A percentile compares a stretch with the other conserved stretches of the same genome.
Evolutionary conservation across 2,329 filamentous ascomycete species (phyloP).

Genomic region (Colletotrichum simmondsii): DNA sequence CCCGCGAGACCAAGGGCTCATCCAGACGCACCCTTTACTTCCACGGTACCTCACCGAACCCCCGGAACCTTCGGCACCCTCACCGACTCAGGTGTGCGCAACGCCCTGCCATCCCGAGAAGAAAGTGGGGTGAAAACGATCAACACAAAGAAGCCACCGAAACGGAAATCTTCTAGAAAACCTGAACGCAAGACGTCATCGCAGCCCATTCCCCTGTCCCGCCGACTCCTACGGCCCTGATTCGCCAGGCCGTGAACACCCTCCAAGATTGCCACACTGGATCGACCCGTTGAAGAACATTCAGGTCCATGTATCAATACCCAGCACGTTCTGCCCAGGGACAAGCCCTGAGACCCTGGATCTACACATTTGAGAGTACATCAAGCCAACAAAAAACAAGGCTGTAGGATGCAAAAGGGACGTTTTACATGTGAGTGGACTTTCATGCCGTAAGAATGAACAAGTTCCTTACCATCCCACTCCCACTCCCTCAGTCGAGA

Average conservation of each 20-base stretch:
- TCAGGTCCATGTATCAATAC: neutral
- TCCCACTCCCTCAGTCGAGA: neutral
- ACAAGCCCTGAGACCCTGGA: neutral
- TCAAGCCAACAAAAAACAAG: neutral
- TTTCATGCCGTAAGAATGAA: neutral
- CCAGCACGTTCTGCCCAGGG: neutral
- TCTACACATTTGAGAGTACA: neutral
- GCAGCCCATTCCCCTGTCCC: too few species aligned
- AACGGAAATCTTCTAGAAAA: slow-evolving; percentile 11
- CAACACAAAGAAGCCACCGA: neutral
- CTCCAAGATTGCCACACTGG: neutral
- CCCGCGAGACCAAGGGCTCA: neutral
- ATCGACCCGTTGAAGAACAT: neutral
- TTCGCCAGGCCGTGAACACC: neutral
- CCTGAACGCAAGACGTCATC: slow-evolving; percentile 2
- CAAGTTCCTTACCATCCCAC: too few species aligned
- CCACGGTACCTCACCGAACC: neutral
- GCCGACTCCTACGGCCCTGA: neutral
- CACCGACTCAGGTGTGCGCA: neutral
- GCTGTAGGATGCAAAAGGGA: neutral
- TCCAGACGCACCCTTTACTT: neutral
- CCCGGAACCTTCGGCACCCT: neutral
- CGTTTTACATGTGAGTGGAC: neutral
- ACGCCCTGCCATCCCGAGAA: neutral
- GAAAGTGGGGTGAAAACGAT: neutral